Evolutionary conservation across 2,329 filamentous ascomycete genomes (phyloP), one percentile per base, ranked within the genome.

Genomic region (Colletotrichum nymphaeae): DNA sequence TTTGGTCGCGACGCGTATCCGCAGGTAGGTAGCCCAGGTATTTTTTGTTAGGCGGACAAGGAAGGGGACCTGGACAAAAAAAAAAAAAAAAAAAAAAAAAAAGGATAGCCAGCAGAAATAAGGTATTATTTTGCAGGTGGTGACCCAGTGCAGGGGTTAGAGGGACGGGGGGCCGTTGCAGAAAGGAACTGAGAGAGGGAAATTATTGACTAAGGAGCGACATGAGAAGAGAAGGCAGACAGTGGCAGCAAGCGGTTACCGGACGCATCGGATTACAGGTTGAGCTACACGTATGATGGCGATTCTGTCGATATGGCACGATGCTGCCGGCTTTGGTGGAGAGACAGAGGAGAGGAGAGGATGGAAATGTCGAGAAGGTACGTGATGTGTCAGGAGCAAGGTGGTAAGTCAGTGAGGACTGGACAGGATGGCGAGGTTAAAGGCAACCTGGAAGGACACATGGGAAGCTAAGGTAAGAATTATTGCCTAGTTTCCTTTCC

Each of bases 201-300:
- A 69, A 58, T 75, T 70, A 77, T 73, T 64, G 71, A 69, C 35
- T 72, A 75, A 74, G 63, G 72, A 76, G 69, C 32, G 76, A 76
- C 76, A 76, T 75, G 64, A 76, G 63, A 65, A 63, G 62, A 55
- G 66, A 67, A 67, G 32, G 7, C 19, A 60, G 56, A 32, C 57
- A 52, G 64, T 57, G 56, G 42, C 53, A 52, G 67, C 65, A 63
- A 35, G 69, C 59, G 35, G 42, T 32, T 59, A 74, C 59, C 73
- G 63, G 67, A 74, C 66, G 71, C 76, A 77, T 77, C 68, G 75
- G 68, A 65, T 49, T 63, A 64, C 58, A 70, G 66, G 35, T 56
- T 42, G 71, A 58, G 55, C 46, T 72, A 53, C 24, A 69, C 58
- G 53, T 58, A 8, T 28, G 65, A 63, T 22, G 59, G 52, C 58